phyloP scores from a whole-genome alignment of 2,329 filamentous ascomycete genomes.

The Neofusicoccum umdonicola region DNA sequence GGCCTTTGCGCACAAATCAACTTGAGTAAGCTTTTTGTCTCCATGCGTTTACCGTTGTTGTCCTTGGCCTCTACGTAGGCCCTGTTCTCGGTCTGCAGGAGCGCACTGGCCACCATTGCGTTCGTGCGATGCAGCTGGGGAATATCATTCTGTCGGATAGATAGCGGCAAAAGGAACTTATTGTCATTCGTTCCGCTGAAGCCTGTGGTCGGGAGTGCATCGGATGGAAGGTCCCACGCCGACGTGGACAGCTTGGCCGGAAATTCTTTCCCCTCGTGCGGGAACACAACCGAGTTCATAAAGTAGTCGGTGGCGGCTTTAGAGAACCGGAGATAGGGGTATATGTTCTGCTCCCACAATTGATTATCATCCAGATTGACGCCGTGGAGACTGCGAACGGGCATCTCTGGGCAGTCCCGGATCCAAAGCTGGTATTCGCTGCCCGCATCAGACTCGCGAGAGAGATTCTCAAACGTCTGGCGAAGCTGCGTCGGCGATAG shows the following conservation, averaged over 20 bases:
- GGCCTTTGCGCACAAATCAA: slow-evolving; percentile 33
- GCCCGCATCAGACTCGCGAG: slow-evolving; percentile 52
- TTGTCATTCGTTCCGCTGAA: slow-evolving; percentile 72
- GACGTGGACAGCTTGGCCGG: slow-evolving; percentile 62
- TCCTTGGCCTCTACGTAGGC: slow-evolving; percentile 47
- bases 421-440: slow-evolving; percentile 55
- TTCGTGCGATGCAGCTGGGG: slow-evolving; percentile 61
- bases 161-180: slow-evolving; percentile 55
- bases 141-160: slow-evolving; percentile 57
- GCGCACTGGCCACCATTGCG: slow-evolving; percentile 60
- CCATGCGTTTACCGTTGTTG: not conserved
- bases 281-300: slow-evolving; percentile 58
- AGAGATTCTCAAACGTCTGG: slow-evolving; percentile 47
- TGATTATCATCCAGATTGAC: slow-evolving; percentile 45
- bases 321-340: slow-evolving; percentile 51
- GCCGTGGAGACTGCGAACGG: slow-evolving; percentile 26
- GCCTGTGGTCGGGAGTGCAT: slow-evolving; percentile 49
- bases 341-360: slow-evolving; percentile 51
- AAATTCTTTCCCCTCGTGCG: slow-evolving; percentile 62
- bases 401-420: slow-evolving; percentile 36
- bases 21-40: slow-evolving; percentile 40
- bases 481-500: slow-evolving; percentile 53
- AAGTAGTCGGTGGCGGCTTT: slow-evolving; percentile 64
- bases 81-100: slow-evolving; percentile 52
- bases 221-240: slow-evolving; percentile 61